Conservation (phyloP, 148 eudicot species). For the Rheum nobile region DNA sequence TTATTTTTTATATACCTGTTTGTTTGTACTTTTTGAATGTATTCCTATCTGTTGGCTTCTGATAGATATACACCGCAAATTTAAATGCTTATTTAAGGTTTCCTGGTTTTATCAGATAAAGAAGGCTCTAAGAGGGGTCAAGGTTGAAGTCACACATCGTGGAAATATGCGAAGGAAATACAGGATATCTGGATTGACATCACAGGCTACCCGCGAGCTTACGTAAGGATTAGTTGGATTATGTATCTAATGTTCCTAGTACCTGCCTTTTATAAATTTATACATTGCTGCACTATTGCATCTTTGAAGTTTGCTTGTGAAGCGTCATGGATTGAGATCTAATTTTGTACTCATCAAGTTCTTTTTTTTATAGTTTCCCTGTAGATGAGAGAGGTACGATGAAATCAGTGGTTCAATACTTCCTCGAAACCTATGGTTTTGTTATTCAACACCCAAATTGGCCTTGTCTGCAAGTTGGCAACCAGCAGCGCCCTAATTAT, state of each 20-base stretch:
- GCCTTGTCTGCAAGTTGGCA: conserved; percentile 91
- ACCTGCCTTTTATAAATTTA: background rate
- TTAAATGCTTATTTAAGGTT: background rate
- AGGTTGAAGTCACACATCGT: conserved; percentile 70
- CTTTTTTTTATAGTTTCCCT: conserved; percentile 38
- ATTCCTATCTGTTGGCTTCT: background rate
- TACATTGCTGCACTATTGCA: background rate
- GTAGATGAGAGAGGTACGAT: conserved; percentile 69
- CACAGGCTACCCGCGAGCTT: conserved; percentile 65
- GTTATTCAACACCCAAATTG: conserved; percentile 56
- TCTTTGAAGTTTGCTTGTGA: background rate
- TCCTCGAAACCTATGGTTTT: conserved; percentile 67
- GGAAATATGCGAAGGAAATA: conserved; percentile 71
- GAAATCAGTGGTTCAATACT: conserved; percentile 81
- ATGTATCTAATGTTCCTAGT: background rate
- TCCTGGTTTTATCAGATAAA: conserved; percentile 38
- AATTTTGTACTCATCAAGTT: background rate
- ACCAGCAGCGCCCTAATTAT: conserved; percentile 65
- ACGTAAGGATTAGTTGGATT: conserved; percentile 30
- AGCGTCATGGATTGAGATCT: background rate
- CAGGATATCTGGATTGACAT: conserved; percentile 64
- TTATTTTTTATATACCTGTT: background rate
- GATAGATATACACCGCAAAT: background rate
- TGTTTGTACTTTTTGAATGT: background rate
- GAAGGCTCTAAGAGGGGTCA: conserved; percentile 66